Evolutionary conservation across 768 basidiomycete genomes (phyloP), one percentile per base, ranked within the genome.

Genomic region (Boletus speciosus): DNA sequence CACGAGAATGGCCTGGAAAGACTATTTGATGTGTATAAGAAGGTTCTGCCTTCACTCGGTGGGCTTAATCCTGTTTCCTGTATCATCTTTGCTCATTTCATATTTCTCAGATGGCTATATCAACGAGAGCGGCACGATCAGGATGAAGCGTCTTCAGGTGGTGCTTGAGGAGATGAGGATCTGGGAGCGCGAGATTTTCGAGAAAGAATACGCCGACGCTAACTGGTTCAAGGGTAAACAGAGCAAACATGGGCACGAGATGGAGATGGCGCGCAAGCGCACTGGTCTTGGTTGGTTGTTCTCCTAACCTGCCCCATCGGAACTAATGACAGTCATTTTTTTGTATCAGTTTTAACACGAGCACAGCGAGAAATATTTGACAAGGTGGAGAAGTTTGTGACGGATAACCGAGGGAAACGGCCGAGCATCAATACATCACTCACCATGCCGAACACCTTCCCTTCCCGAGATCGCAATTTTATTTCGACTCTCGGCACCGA

Each of bases 151-250:
- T 35, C 75, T 99, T 36, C 96, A 97, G 70, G 73, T 90, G 10
- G 80, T 99, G 31, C 75, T 99, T 36, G 81, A 96, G 67, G 88
- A 97, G 74, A 88, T 99, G 81, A 82, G 83, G 3, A 72, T 80
- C 11, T 93, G 92, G 81, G 97, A 99, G 71, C 76, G 81, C 52
- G 94, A 96, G 52, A 78, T 91, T 3, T 99, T 96, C 59, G 88
- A 97, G 78, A 88, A 84, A 71, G 95, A 96, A 67, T 90, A 87
- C 60, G 84, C 86, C 7, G 96, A 98, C 66, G 58, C 84, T 61
- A 94, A 86, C 62, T 98, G 93, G 92, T 90, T 88, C 70, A 95
- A 93, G 73, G 92, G 94, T 12, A 97, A 98, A 74, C 93, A 94
- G 66, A 74, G 73, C 37, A 92, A 87, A 68, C 81, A 87, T 62